Conservation (phyloP, 2,329 filamentous ascomycete species). For the Lachnellula suecica region DNA sequence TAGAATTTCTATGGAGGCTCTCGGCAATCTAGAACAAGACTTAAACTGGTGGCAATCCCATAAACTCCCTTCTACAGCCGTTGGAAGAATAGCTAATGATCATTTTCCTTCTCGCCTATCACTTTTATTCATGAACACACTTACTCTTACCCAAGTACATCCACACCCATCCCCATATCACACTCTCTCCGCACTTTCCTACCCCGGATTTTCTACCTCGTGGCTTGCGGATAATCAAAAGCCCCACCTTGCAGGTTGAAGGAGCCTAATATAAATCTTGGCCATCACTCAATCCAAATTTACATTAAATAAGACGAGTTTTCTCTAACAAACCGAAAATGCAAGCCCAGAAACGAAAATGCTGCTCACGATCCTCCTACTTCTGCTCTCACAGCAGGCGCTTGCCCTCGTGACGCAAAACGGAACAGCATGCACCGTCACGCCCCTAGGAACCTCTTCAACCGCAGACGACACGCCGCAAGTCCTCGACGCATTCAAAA, state of each 20-base stretch:
- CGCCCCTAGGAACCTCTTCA: slow-evolving; percentile 6
- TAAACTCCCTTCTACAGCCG: too few relatives aligned
- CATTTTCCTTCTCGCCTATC: too few relatives aligned
- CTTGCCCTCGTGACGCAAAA: slow-evolving; percentile 2
- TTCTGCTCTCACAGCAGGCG: neutral
- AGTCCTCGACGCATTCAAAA: slow-evolving; percentile 39
- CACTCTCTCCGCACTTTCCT: too few relatives aligned
- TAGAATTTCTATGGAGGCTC: too few relatives aligned
- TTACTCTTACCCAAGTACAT: too few relatives aligned
- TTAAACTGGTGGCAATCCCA: too few relatives aligned
- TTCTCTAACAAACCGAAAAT: neutral
- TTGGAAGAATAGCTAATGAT: too few relatives aligned
- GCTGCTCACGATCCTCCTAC: neutral
- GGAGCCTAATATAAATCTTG: neutral
- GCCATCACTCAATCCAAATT: neutral
- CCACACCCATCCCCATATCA: too few relatives aligned
- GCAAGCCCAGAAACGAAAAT: neutral
- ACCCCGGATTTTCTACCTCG: neutral
- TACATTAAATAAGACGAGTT: neutral
- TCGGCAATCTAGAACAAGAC: too few relatives aligned
- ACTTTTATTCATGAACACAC: too few relatives aligned
- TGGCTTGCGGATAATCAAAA: slow-evolving; percentile 1
- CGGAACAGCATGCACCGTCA: slow-evolving; percentile 12
- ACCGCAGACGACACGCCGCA: slow-evolving; percentile 38
- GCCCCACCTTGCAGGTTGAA: neutral